These are phyloP conservation scores for Hordeum pubiflorum DNA, from an alignment of 202 grass and related monocot species.

Conservation along the genomic window DNA sequence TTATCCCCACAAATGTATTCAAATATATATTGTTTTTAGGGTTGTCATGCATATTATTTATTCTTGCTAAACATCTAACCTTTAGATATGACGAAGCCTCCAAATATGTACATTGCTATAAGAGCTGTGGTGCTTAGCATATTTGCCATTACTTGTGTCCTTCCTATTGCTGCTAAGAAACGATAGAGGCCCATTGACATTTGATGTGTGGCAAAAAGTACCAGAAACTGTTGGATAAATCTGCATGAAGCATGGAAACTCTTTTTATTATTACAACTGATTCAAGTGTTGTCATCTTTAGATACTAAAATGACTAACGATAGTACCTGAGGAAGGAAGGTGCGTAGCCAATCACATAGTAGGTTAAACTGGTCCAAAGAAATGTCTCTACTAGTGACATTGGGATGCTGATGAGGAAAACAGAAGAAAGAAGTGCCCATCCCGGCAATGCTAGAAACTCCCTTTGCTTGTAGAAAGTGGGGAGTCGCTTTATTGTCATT, in stretches of 20 bases:
- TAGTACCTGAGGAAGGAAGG: slow-evolving; percentile 56
- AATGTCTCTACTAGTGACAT: slow-evolving; percentile 67
- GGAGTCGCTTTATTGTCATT: slow-evolving; percentile 69
- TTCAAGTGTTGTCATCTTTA: neutral
- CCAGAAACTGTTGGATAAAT: slow-evolving; percentile 52
- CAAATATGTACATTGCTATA: slow-evolving; percentile 50
- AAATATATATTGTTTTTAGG: neutral
- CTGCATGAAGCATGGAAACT: slow-evolving; percentile 17
- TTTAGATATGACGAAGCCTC: slow-evolving; percentile 61
- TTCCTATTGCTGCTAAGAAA: slow-evolving; percentile 54
- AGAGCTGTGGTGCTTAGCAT: slow-evolving; percentile 41
- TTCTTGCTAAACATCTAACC: slow-evolving; percentile 25
- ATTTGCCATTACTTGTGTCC: slow-evolving; percentile 51
- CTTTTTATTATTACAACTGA: neutral
- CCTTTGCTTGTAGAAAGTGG: slow-evolving; percentile 79
- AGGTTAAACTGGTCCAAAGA: slow-evolving; percentile 68
- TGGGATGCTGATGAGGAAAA: slow-evolving; percentile 61
- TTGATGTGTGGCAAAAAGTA: slow-evolving; percentile 62
- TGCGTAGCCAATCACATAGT: slow-evolving; percentile 74
- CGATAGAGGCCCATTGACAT: slow-evolving; percentile 65
- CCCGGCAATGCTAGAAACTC: slow-evolving; percentile 57
- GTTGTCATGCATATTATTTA: neutral
- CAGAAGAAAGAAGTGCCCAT: slow-evolving; percentile 67
- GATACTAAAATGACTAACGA: neutral
- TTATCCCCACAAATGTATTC: neutral